These are phyloP conservation scores for Dichotomocladium elegans DNA, from an alignment of 371 early-diverging fungal genomes.

Conservation along the genomic window DNA sequence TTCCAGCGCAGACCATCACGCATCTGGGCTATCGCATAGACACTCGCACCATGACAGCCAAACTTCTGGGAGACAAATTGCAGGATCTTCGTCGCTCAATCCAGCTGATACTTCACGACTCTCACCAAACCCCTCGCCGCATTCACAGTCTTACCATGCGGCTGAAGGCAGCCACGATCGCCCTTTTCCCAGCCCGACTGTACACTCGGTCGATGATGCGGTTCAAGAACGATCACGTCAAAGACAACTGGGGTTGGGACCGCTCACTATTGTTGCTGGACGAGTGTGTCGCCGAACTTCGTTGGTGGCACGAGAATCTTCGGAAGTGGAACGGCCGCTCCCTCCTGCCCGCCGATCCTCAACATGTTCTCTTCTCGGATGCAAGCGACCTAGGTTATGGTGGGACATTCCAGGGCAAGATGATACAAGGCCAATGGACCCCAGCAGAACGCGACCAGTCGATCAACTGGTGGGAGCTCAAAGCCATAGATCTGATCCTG, in stretches of 20 bases:
- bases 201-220: constrained; percentile 4
- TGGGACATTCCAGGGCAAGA: not conserved
- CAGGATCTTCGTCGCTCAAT: constrained; percentile 6
- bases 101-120: not conserved
- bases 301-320: constrained; percentile 9
- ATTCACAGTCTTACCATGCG: constrained; percentile 21
- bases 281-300: constrained; percentile 10
- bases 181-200: constrained; percentile 18
- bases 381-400: constrained; percentile 21
- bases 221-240: constrained; percentile 1
- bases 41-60: constrained; percentile 8
- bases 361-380: constrained; percentile 11
- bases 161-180: constrained; percentile 16
- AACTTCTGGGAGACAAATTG: constrained; percentile 6
- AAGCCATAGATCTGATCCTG: constrained; percentile 7
- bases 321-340: constrained; percentile 10
- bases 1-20: constrained; percentile 10
- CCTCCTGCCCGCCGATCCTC: not conserved
- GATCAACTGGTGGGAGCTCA: constrained; percentile 26
- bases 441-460: not conserved
- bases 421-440: not conserved
- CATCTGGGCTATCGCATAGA: constrained; percentile 16
- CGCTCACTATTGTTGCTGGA: not conserved
- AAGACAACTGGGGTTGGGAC: not conserved
- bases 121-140: constrained; percentile 1